Evolutionary conservation across 2,329 filamentous ascomycete species (phyloP), one percentile per base, ranked within the genome.

Genomic region (Exophiala sp.): DNA sequence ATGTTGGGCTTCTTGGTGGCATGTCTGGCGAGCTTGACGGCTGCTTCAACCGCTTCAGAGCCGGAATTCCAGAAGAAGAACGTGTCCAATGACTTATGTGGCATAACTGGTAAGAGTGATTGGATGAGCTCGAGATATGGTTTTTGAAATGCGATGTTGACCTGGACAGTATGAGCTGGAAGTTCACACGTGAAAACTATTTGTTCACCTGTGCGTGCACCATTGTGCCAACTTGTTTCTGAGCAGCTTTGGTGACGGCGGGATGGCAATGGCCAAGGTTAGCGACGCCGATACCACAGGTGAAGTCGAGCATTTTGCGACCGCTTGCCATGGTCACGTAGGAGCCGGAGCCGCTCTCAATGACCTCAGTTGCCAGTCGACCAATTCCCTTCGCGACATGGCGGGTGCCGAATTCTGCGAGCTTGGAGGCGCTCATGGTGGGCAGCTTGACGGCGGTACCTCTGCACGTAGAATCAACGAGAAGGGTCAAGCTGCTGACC

Each of bases 61-160:
- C 69, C 69, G 4, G 67, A 69, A 54, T 70, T 71, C 69, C 69
- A 71, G 63, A 71, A 69, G 65, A 71, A 71, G 49, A 71, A 71
- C 3, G 68, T 70, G 58, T 71, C 66, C n/a, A 71, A 63, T 2
- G 62, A 64, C 14, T 63, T 61, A 54, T 71, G 63, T 4, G 69
- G 69, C 69, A 71, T 71, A 29, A 69, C 44, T 2, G 68, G 68
- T 14, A 70, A 56, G 7, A 71, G 59, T 2, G 58, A 54, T 47
- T 71, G 55, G 33, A 71, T 63, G 36, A 71, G 65, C 38, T 69
- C 64, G 20, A 70, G 62, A 52, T 69, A 70, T 4, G 70, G 68
- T 51, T 69, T 68, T 45, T 72, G 69, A 61, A 72, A 72, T 1
- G 69, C 70, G 48, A 72, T 72, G 60, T 72, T 72, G 48, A 71